Base-by-base conservation (phyloP, 345 rosid species). In the Raphanus raphanistrum region DNA sequence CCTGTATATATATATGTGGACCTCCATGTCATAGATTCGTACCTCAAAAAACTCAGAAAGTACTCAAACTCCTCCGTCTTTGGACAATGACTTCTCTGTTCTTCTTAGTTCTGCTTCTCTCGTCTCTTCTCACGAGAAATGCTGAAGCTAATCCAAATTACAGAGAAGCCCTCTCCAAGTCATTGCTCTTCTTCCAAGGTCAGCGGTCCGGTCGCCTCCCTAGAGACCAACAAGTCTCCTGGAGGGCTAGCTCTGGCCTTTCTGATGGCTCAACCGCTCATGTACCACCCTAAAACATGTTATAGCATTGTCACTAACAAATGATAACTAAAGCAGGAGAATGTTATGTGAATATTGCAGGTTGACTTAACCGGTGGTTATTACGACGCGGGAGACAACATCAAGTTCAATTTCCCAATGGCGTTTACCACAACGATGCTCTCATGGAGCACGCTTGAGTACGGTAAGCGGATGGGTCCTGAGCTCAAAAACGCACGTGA, bases 371-470 rank as follows among this genome's bases (percentile, higher is more conserved):
- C 85, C 0, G 98, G 98, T 48, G 98, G 98, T 8, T 94, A 94
- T 85, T 94, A 91, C 8, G 97, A 94, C 33, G 98, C 98, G 0
- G 97, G 98, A 4, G 98, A 94, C 82, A 94, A 94, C 16, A 87
- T 92, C 25, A 94, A 92, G 82, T 94, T 94, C 82, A 92, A 92
- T 68, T 88, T 94, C 73, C 98, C 98, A 12, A 94, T 94, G 97
- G 97, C 98, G 16, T 94, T 86, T 84, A 85, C 94, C 54, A 87
- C 98, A 59, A 94, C 98, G 12, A 87, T 94, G 94, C 89, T 94
- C 4, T 87, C 97, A 45, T 94, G 98, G 98, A 73, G 96, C 50
- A 72, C 93, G 9, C 86, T 94, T 2, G 98, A 94, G 73, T 94
- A 88, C 43, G 97, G 94, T 11, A 89, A 81, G 75, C 82, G 76